Base-by-base conservation (phyloP, 768 basidiomycete genomes). In the Mrakia blollopis region DNA sequence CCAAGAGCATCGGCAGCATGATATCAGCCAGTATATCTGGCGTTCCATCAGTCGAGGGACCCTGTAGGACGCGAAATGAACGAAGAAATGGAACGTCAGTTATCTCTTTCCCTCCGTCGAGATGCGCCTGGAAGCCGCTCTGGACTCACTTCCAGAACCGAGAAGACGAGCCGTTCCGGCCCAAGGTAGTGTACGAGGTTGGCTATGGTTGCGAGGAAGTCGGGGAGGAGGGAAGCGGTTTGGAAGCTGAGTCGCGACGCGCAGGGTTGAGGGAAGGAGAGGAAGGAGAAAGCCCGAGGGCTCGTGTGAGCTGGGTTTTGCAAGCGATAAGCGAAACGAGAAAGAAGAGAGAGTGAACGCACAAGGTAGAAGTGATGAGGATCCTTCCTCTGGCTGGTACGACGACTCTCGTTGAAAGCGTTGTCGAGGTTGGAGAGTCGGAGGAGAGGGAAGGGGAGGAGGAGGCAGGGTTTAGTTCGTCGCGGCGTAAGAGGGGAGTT, bases 151-250 rank as follows among this genome's bases (percentile, higher is more conserved):
- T 72, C 70, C 30, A 72, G 47, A 1, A 72, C 32, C 7, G 70
- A 72, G 50, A 72, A 72, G 1, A 52, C 54, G 7, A 72, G 23
- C 3, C 70, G 70, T 13, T 52, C 47, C 8, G 70, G 70, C 2
- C 70, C 70, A 1, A 72, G 70, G 18, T 52, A 72, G 70, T 72
- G 70, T 25, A 72, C 44, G n/a, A 72, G 70, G 44, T 72, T 52
- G 50, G 54, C 50, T 14, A 72, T 47, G 0, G 70, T 52, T 32
- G 70, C 70, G 47, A 60, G 28, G 70, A 72, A 72, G 25, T 72
- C 70, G 0, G 70, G 70, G n/a, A 72, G 70, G 14, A 72, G 28
- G 39, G 47, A 50, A 7, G 35, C 32, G 13, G 70, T 72, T 50
- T 72, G 70, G 9, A 52, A 72, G 70, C 70, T 72, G 35, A 62